Conservation (phyloP, 1,284 basidiomycete species). For the Ceratobasidium sp. region DNA sequence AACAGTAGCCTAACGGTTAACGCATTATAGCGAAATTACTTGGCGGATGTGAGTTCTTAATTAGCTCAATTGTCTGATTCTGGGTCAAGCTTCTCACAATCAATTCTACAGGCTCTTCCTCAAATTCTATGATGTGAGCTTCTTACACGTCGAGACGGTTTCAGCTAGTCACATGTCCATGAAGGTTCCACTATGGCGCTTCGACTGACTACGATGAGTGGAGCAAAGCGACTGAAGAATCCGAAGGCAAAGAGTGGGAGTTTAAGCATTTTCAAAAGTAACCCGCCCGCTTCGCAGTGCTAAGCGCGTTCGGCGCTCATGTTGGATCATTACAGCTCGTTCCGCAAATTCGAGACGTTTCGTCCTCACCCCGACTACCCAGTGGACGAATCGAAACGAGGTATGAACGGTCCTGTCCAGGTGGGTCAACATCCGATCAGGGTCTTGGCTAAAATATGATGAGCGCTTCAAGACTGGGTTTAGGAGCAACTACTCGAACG, state of each 20-base stretch:
- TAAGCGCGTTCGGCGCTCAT: no score
- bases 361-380: slow-evolving; percentile 29
- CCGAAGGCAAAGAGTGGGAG: slow-evolving; percentile 70
- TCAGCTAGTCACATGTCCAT: slow-evolving; percentile 21
- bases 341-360: slow-evolving; percentile 69
- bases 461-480: slow-evolving; percentile 25
- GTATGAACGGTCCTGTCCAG: slow-evolving; percentile 23
- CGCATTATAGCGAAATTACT: slow-evolving; percentile 69
- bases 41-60: slow-evolving; percentile 71
- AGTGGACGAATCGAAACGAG: slow-evolving; percentile 34
- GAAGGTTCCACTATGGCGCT: slow-evolving; percentile 59
- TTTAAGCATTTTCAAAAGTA: slow-evolving; percentile 62
- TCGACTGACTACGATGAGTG: slow-evolving; percentile 67
- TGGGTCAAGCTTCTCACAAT: neutral
- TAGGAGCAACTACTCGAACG: slow-evolving; percentile 4
- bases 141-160: slow-evolving; percentile 10
- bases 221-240: slow-evolving; percentile 70
- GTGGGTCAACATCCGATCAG: neutral
- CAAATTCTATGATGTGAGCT: slow-evolving; percentile 75
- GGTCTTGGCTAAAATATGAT: slow-evolving; percentile 8
- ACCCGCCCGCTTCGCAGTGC: slow-evolving; percentile 59
- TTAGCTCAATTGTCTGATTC: no score
- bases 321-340: slow-evolving; percentile 63
- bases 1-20: neutral
- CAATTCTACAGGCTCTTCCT: slow-evolving; percentile 66